Evolutionary conservation across 345 rosid genomes (phyloP), one percentile per base, ranked within the genome.

Genomic region (Clausena lansium): DNA sequence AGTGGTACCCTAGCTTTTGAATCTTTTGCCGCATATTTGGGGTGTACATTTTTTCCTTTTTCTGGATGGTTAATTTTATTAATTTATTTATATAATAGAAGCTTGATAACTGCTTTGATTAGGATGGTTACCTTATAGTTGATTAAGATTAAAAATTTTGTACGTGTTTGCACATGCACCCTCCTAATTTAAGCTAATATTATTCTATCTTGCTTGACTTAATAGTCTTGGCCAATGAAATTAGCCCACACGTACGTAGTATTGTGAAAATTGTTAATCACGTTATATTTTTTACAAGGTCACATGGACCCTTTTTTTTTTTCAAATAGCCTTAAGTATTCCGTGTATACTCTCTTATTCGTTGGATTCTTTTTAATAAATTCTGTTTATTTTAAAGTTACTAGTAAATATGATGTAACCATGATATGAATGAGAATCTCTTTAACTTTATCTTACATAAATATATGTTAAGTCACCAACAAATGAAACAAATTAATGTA

Each of bases 151-250:
- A 13, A 1, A 73, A 25, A 33, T n/a, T 30, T 4, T 9, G 17
- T 39, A 17, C 77, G 30, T 74, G 68, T 74, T 0, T 17, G 19
- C 27, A 61, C 38, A 61, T 74, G 69, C 28, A 74, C n/a, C 28
- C 36, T 39, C 7, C 25, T 47, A 62, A 27, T 54, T 24, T n/a
- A 20, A 22, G 28, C 65, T 54, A 38, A 64, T 22, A 64, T 54
- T 17, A 41, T 58, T 73, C 30, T 39, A 28, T 39, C 1, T 17
- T 0, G 2, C 19, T 36, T 71, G 79, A 75, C 75, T 65, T 75
- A 0, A 35, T 4, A 58, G 19, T 57, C 78, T 67, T 76, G 19
- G 30, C 77, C 79, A 73, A 73, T 76, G 27, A 63, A 77, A 65
- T 45, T 35, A 41, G 22, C 11, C 70, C 85, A 77, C 81, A 71